Evolutionary conservation across 306 rosid species (phyloP).

Genomic region (Corylus avellana): DNA sequence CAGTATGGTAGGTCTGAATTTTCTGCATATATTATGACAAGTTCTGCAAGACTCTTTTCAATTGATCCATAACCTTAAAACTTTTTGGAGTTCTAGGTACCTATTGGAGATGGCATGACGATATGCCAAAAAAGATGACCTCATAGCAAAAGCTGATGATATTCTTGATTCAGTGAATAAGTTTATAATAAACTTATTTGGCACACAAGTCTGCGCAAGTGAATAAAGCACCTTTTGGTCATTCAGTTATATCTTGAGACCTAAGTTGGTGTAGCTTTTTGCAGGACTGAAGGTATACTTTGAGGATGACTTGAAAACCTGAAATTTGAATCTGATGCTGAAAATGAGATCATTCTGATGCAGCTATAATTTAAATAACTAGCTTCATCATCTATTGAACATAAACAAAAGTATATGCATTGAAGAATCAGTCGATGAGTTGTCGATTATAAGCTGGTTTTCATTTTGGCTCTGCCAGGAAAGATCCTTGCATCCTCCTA

Average conservation of each 20-base stretch:
- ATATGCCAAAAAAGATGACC: conserved; percentile 71
- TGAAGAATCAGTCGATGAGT: background rate
- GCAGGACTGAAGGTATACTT: background rate
- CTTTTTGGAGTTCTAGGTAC: conserved; percentile 57
- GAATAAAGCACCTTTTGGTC: background rate
- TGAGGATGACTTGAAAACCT: background rate
- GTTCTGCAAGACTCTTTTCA: conserved; percentile 2
- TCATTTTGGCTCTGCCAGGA: background rate
- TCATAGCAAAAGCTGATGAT: background rate
- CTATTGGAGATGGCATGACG: conserved; percentile 97
- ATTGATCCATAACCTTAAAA: conserved; percentile 16
- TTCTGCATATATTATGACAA: conserved; percentile 14
- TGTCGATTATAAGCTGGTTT: background rate
- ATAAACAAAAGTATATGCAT: background rate
- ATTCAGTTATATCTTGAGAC: background rate
- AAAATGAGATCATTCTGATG: background rate
- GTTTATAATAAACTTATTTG: background rate
- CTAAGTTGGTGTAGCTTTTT: background rate
- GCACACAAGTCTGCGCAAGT: background rate
- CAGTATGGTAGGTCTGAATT: conserved; percentile 63
- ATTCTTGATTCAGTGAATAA: background rate
- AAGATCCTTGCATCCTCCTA: too few relatives aligned
- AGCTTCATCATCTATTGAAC: too few relatives aligned
- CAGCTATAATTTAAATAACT: background rate
- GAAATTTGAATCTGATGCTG: background rate